phyloP scores from a whole-genome alignment of 306 rosid species.

The Ceratonia siliqua region DNA sequence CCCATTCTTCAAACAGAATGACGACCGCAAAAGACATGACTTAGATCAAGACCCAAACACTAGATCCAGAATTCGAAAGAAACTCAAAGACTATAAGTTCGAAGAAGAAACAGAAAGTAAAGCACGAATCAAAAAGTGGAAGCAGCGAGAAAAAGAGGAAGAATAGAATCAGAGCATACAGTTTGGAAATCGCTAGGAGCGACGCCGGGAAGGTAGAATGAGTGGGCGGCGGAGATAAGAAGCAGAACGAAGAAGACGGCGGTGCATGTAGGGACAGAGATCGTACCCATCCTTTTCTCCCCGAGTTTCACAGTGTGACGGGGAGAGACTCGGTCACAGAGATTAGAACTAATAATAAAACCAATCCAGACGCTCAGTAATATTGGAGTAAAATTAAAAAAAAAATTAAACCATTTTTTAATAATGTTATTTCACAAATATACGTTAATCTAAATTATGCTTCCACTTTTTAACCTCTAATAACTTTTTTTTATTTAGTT shows the following conservation, averaged over 20 bases:
- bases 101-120: neutral
- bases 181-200: slow-evolving; percentile 77
- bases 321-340: neutral
- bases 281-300: slow-evolving; percentile 37
- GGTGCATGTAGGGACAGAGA: slow-evolving; percentile 21
- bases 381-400: too few relatives aligned
- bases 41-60: slow-evolving; percentile 49
- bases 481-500: too few relatives aligned
- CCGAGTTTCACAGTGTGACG: neutral
- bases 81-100: neutral
- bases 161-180: slow-evolving; percentile 29
- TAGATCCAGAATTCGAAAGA: slow-evolving; percentile 38
- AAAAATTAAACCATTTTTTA: too few relatives aligned
- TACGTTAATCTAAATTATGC: too few relatives aligned
- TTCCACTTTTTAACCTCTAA: too few relatives aligned
- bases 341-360: neutral
- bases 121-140: neutral
- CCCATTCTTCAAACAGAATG: neutral
- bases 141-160: neutral
- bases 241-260: slow-evolving; percentile 37
- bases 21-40: neutral
- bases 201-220: slow-evolving; percentile 79
- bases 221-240: slow-evolving; percentile 46
- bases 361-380: too few relatives aligned
- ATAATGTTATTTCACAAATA: too few relatives aligned